Evolutionary conservation across 2,329 filamentous ascomycete species (phyloP), one percentile per base, ranked within the genome.

Genomic region (Fusarium chlamydosporum): DNA sequence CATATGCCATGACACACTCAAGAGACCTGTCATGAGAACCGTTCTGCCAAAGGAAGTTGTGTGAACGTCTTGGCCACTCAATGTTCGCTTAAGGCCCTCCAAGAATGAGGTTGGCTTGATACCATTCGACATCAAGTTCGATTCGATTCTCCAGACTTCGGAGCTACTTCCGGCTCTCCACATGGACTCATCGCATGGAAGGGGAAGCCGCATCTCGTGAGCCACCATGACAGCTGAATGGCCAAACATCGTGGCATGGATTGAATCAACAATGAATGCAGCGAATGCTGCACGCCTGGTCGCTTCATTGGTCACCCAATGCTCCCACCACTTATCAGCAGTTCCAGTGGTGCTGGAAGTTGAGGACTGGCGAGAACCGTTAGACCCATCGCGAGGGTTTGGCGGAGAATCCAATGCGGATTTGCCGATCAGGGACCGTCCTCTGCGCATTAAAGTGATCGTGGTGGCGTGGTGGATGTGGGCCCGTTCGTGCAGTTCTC

Each of bases 381-480:
- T 84, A 18, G 78, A 75, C 7, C 81, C 81, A 42, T 93, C 91
- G 55, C 90, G 86, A 40, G 87, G 83, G 68, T 90, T 92, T 0
- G 93, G 92, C 3, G 94, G 94, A 2, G 93, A 95, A 72, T 97
- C 95, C 46, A 93, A 84, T 0, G 92, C 88, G 16, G 92, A 93
- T 71, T 93, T 90, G 10, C 94, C 95, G 67, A 97, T 94, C 15
- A 99, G 83, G 3, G 94, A 97, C 73, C 94, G 92, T 7, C 96
- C 96, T 73, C 96, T 88, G 35, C 96, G 91, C 95, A 99, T 98
- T 61, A 98, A 82, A 0, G 94, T 97, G 68, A 99, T 89, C 0
- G 94, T 97, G 0, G 95, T 97, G 15, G 95, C 95, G 76, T 99
- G 96, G 75, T 98, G 95, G 45, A 98, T 97, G 73, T 98, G 95